Percentiles rank a stretch among this genome's conserved stretches.
These are phyloP conservation scores for Tanacetum coccineum DNA, from an alignment of 129 eudicot species.

Conservation along the genomic window DNA sequence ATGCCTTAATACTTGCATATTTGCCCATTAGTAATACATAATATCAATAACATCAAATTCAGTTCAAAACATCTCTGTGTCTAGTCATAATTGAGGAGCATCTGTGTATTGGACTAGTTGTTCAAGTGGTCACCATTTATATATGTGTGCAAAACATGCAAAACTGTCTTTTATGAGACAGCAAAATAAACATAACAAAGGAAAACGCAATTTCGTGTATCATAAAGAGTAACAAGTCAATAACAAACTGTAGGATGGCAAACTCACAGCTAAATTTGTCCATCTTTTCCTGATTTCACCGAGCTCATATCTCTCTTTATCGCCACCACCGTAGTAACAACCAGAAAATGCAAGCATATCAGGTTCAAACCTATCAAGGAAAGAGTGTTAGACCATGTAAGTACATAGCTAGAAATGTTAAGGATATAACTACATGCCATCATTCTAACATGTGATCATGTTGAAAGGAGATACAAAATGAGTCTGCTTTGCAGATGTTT, in stretches of 20 bases:
- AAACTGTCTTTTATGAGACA: not conserved
- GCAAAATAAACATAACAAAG: not conserved
- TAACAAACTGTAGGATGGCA: not conserved
- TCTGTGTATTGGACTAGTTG: conserved; percentile 2
- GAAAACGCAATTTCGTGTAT: not conserved
- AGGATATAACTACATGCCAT: conserved; percentile 16
- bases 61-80: not conserved
- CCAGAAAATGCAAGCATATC: conserved; percentile 99
- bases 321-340: conserved; percentile 97
- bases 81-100: not conserved
- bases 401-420: conserved; percentile 2
- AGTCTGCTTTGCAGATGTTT: not conserved
- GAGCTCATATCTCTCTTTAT: conserved; percentile 80
- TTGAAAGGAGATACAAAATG: conserved; percentile 9
- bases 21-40: not conserved
- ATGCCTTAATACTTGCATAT: not conserved
- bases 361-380: conserved; percentile 79
- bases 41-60: not conserved
- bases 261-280: conserved; percentile 81
- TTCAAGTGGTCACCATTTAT: not conserved
- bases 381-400: conserved; percentile 9
- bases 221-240: conserved; percentile 10
- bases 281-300: conserved; percentile 92
- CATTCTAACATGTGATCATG: not conserved
- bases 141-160: conserved; percentile 4